Percentiles rank a stretch among this genome's conserved stretches.
Conservation (phyloP, 768 basidiomycete species). For the Rhizopogon salebrosus region DNA sequence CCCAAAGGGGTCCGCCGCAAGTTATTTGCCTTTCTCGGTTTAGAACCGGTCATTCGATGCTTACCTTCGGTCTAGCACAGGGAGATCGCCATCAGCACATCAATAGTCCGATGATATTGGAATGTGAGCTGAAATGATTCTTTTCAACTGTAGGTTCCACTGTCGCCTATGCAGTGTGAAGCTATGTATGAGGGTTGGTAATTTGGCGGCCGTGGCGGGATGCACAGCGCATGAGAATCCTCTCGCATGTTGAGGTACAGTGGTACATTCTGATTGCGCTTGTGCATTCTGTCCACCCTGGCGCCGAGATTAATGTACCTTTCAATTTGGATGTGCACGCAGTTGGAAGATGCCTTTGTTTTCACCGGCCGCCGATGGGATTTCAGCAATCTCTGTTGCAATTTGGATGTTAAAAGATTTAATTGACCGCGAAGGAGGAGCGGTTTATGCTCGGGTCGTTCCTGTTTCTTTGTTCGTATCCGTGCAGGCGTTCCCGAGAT, state of each 20-base stretch:
- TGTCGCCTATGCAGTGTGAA: neutral
- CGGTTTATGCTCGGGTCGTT: neutral
- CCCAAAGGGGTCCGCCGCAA: neutral
- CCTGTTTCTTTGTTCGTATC: conserved; percentile 1
- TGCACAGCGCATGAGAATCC: neutral
- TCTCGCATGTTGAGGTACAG: neutral
- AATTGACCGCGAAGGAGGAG: neutral
- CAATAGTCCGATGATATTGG: too few relatives aligned
- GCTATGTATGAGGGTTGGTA: neutral
- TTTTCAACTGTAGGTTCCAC: too few relatives aligned
- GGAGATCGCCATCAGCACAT: neutral
- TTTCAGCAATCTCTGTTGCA: neutral
- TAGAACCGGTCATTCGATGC: neutral
- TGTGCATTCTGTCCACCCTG: neutral
- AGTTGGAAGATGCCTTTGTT: neutral
- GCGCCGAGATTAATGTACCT: neutral
- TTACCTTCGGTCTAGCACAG: neutral
- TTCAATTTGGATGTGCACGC: neutral
- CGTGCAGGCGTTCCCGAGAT: conserved; percentile 5
- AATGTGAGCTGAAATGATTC: too few relatives aligned
- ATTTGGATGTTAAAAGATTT: neutral
- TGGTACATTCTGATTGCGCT: neutral
- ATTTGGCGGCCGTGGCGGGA: neutral
- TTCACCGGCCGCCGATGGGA: neutral
- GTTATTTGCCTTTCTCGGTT: neutral